Conservation (phyloP, 2,329 filamentous ascomycete species). For the Colletotrichum acutatum region DNA sequence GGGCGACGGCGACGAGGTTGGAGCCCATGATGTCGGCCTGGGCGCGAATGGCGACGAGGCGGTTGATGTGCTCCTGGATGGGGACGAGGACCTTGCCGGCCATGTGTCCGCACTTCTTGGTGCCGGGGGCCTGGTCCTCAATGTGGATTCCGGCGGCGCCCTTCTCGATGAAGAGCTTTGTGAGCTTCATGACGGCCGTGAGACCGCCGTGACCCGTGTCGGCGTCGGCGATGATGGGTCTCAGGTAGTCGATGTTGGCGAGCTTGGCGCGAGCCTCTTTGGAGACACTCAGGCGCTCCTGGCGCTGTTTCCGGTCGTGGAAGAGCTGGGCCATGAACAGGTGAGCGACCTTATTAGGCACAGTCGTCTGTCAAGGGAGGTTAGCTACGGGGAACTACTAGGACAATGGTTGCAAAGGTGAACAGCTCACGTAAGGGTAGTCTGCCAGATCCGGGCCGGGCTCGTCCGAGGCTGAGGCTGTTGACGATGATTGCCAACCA, state of each 20-base stretch:
- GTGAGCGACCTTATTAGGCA: conserved; percentile 97
- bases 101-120: conserved; percentile 99
- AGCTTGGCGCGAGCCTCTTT: conserved; percentile 78
- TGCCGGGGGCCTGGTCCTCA: conserved; percentile 97
- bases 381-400: background rate
- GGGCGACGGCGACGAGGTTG: conserved; percentile 89
- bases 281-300: conserved; percentile 86
- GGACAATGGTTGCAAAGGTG: background rate
- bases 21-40: conserved; percentile 98
- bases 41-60: conserved; percentile 93
- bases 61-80: conserved; percentile 97
- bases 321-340: conserved; percentile 99
- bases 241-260: conserved; percentile 89
- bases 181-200: conserved; percentile 99
- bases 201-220: conserved; percentile 97
- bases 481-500: conserved; percentile 98
- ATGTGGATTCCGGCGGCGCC: conserved; percentile 98
- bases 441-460: conserved; percentile 97
- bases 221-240: conserved; percentile 95
- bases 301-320: conserved; percentile 98
- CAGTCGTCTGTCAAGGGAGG: conserved; percentile 76
- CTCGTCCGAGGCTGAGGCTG: conserved; percentile 93
- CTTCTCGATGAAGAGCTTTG: conserved; percentile 96
- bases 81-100: conserved; percentile 97
- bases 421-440: conserved; percentile 82